Base-by-base conservation (phyloP, 2,329 filamentous ascomycete species). In the Aspergillus udagawae region DNA sequence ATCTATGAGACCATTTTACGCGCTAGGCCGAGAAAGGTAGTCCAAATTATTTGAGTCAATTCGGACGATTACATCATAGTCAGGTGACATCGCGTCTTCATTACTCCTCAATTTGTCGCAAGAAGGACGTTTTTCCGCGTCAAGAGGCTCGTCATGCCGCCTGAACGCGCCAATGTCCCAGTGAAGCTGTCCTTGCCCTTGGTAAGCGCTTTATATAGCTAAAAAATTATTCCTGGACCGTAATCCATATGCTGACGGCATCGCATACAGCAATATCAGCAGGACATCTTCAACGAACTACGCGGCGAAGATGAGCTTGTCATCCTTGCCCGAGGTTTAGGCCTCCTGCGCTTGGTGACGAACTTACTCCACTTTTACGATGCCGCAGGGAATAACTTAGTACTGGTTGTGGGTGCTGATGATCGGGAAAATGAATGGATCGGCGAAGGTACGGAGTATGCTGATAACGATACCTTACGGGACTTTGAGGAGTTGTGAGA, bases 361-460 rank as follows among this genome's bases (percentile, higher is more conserved):
- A 99, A 97, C 72, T 84, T 99, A 42, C 85, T 99, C 28, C 94
- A 99, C 75, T 92, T 92, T 21, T 97, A 97, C 77, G 94, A 99
- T 82, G 92, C 92, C 1, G 91, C 91, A 3, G 94, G 94, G 14
- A 95, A 94, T 76, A 97, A 96, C 70, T 80, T 99, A 54, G 87
- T 99, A 51, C 80, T 99, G 48, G 78, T 99, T 21, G 86, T 97
- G 45, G 92, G 92, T 9, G 92, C 94, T 38, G 90, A 94, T 59
- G 92, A 97, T 35, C 86, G 90, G 58, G 94, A 99, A 71, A 97
- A 97, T 84, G 87, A 88, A 55, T 97, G 93, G 92, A 92, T 99
- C 59, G 94, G 94, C 64, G 94, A 97, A 78, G 77, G 78, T 79
- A 69, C 25, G 70, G 50, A 51, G 47, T 23, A 27, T 17, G 21